phyloP scores from a whole-genome alignment of 2,329 filamentous ascomycete species.

The Chrysoporthe puriensis region DNA sequence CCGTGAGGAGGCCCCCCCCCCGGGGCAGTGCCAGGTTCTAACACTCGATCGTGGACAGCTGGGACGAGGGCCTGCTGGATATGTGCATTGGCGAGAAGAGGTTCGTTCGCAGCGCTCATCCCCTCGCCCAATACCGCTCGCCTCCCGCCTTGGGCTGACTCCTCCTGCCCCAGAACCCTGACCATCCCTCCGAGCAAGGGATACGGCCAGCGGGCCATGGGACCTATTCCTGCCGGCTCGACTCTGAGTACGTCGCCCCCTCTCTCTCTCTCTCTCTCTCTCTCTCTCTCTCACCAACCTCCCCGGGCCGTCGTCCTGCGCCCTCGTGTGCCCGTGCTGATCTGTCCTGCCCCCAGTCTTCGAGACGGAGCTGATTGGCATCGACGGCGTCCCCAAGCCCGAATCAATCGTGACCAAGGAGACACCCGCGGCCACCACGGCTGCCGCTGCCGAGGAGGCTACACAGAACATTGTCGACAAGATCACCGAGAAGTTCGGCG shows the following conservation, averaged over 20 bases:
- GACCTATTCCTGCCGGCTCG: conserved; percentile 81
- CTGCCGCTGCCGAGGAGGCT: conserved; percentile 38
- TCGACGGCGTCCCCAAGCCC: conserved; percentile 69
- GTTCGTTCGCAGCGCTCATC: conserved; percentile 37
- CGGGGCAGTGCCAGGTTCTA: conserved; percentile 6
- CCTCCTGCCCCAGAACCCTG: conserved; percentile 59
- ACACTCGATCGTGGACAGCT: conserved; percentile 52
- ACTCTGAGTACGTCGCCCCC: conserved; percentile 65
- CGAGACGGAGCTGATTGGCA: conserved; percentile 86
- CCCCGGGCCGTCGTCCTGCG: not conserved
- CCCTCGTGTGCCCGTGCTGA: not conserved
- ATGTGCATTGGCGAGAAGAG: conserved; percentile 97
- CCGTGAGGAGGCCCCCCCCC: not conserved
- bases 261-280: no score
- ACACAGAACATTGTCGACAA: conserved; percentile 46
- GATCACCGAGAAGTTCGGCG: conserved; percentile 49
- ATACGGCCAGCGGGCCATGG: conserved; percentile 76
- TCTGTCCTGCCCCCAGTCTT: conserved; percentile 63
- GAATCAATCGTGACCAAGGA: conserved; percentile 50
- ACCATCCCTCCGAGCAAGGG: conserved; percentile 86
- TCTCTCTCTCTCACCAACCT: no score
- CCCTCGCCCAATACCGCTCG: not conserved
- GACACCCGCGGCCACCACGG: conserved; percentile 33
- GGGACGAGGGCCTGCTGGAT: conserved; percentile 86
- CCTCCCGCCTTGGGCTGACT: conserved; percentile 26